Base-by-base conservation (phyloP, 768 basidiomycete genomes). In the Boletus rufocinnamomeus region DNA sequence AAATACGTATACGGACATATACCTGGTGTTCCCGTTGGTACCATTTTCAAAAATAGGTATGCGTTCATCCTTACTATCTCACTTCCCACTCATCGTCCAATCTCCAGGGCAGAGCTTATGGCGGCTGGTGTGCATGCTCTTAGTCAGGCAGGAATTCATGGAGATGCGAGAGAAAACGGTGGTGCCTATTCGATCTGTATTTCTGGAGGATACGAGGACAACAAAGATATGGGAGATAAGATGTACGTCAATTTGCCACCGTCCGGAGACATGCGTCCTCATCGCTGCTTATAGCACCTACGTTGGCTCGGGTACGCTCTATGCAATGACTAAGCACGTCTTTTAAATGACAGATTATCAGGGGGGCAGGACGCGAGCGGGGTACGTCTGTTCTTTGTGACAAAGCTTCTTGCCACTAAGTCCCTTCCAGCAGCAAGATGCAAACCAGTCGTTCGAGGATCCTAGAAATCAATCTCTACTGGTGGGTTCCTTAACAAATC, bases 141-240 rank as follows among this genome's bases (percentile, higher is more conserved):
- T 11, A 52, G 21, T 2, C 67, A 72, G 50, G 74, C 70, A n/a
- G 79, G 79, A 4, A 80, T 80, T 14, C 75, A 75, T 16, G 78
- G 79, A 1, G 68, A 72, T 28, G 11, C 67, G 3, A 28, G 1
- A 11, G 62, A 43, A 19, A 50, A 56, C 3, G 66, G 70, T 9
- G 73, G 74, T 2, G 76, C 78, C 9, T 79, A 66, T 52, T 80
- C 79, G 16, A 71, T 80, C 23, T 78, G 79, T 19, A 45, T 80
- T 19, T 76, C 79, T 38, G 71, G 63, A 16, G 76, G 77, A 8
- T 80, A 80, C 43, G 74, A 76, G 46, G 79, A 80, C 61, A 74
- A 80, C 56, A n/a, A 49, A 2, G 79, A 80, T 34, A 1, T 44
- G 0, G 79, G 79, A 32, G 70, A 77, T 0, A 70, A 5, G 8